Percentiles rank a stretch among this genome's conserved stretches.
Evolutionary conservation across 2,329 filamentous ascomycete genomes (phyloP).

Genomic region (Pseudocercospora fuligena): DNA sequence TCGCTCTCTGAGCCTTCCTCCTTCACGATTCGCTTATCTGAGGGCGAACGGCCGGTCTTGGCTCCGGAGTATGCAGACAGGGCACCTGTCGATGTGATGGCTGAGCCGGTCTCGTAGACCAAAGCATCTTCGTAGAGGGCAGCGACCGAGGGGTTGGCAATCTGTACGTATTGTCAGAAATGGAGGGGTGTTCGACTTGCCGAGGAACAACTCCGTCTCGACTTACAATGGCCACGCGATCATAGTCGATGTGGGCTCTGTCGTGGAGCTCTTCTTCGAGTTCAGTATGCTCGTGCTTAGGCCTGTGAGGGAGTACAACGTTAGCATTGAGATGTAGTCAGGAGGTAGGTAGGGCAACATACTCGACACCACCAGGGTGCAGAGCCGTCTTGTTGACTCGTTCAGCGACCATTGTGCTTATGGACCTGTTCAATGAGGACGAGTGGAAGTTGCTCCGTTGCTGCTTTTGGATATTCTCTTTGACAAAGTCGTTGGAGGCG

Average conservation of each 20-base stretch:
- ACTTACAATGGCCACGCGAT: conserved; percentile 93
- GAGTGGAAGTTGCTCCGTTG: conserved; percentile 64
- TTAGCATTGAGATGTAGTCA: conserved; percentile 14
- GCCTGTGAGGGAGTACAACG: conserved; percentile 57
- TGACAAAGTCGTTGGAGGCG: conserved; percentile 60
- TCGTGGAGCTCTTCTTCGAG: conserved; percentile 97
- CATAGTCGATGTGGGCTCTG: conserved; percentile 98
- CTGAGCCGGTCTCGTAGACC: conserved; percentile 95
- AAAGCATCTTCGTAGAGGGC: conserved; percentile 98
- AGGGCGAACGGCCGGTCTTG: conserved; percentile 95
- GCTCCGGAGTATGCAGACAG: conserved; percentile 96
- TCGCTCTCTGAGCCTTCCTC: conserved; percentile 87
- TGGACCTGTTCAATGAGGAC: conserved; percentile 55
- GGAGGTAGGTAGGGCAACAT: conserved; percentile 51
- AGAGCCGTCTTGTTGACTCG: conserved; percentile 89
- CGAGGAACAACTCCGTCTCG: neutral
- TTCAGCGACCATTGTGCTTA: conserved; percentile 53
- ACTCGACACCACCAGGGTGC: conserved; percentile 89
- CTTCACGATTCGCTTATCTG: conserved; percentile 97
- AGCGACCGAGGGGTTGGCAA: conserved; percentile 91
- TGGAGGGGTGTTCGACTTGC: neutral
- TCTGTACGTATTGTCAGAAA: conserved; percentile 49
- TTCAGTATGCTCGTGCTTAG: conserved; percentile 87
- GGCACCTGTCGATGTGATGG: conserved; percentile 93
- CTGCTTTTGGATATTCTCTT: conserved; percentile 63